A percentile compares a stretch with the other conserved stretches of the same genome.
phyloP scores from a whole-genome alignment of 345 rosid species.

The Murraya paniculata region DNA sequence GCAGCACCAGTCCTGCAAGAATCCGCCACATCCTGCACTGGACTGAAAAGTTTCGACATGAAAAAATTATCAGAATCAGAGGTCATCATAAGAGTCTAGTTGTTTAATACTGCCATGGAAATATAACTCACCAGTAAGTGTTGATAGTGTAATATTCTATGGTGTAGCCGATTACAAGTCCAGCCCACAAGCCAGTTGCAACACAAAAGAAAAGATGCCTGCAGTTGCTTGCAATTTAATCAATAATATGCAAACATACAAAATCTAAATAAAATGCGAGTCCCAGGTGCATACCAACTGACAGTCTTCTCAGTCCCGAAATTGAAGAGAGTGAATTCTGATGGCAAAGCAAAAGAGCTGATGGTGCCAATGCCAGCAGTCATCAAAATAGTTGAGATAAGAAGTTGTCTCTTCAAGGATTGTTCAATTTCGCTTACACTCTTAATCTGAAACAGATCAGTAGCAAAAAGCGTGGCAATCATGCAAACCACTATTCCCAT shows the following conservation, averaged over 20 bases:
- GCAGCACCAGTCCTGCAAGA: conserved; percentile 68
- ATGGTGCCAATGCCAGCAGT: conserved; percentile 56
- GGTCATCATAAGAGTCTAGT: background rate
- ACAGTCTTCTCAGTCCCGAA: conserved; percentile 57
- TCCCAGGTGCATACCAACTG: conserved; percentile 41
- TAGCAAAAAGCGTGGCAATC: conserved; percentile 63
- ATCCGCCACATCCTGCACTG: conserved; percentile 74
- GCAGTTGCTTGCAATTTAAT: conserved; percentile 7
- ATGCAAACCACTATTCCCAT: conserved; percentile 62
- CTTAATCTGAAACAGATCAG: conserved; percentile 57
- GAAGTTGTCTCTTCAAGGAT: conserved; percentile 56
- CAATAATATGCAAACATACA: background rate
- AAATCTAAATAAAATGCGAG: background rate
- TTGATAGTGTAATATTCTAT: conserved; percentile 70
- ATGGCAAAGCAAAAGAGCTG: conserved; percentile 51
- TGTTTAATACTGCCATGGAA: background rate
- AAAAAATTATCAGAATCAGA: background rate
- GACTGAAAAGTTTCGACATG: conserved; percentile 32
- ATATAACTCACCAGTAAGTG: conserved; percentile 50
- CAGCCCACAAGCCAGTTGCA: conserved; percentile 64
- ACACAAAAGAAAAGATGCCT: conserved; percentile 76
- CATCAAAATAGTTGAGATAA: conserved; percentile 68
- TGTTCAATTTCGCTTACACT: conserved; percentile 54
- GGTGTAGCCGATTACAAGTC: conserved; percentile 57
- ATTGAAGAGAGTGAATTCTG: conserved; percentile 56